Conservation (phyloP, 768 basidiomycete species). For the Erythrobasidium yunnanense region DNA sequence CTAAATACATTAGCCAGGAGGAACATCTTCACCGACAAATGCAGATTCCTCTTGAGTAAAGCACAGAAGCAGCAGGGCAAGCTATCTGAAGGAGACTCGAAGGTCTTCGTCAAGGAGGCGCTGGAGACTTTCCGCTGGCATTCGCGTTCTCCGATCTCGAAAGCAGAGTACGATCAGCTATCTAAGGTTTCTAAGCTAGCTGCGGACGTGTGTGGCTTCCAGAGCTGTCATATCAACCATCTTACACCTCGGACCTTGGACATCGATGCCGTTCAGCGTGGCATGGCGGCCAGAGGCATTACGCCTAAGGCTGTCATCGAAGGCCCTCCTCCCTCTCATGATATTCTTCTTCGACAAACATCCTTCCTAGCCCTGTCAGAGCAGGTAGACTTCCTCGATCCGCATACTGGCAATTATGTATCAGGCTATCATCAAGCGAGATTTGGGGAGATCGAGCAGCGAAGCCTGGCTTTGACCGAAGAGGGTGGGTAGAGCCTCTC, state of each 20-base stretch:
- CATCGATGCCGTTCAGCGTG: slow-evolving; percentile 38
- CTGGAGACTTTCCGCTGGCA: slow-evolving; percentile 40
- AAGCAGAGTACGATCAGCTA: slow-evolving; percentile 34
- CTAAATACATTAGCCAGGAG: slow-evolving; percentile 30
- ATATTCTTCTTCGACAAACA: slow-evolving; percentile 40
- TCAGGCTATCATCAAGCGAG: slow-evolving; percentile 36
- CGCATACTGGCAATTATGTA: slow-evolving; percentile 1
- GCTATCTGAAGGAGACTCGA: slow-evolving; percentile 32
- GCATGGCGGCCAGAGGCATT: slow-evolving; percentile 38
- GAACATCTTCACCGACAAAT: slow-evolving; percentile 36
- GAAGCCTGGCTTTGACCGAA: slow-evolving; percentile 38
- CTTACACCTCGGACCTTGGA: slow-evolving; percentile 40
- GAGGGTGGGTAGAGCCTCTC: slow-evolving; percentile 14
- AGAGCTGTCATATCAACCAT: slow-evolving; percentile 29
- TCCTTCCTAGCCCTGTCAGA: slow-evolving; percentile 40
- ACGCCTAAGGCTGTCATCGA: slow-evolving; percentile 40
- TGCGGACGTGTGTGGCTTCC: slow-evolving; percentile 40
- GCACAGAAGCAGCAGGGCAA: slow-evolving; percentile 34
- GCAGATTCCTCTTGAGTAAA: slow-evolving; percentile 27
- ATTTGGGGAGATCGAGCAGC: slow-evolving; percentile 40
- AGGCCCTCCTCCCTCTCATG: slow-evolving; percentile 37
- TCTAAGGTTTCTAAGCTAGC: slow-evolving; percentile 33
- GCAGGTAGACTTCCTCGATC: slow-evolving; percentile 35
- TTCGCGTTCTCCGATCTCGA: slow-evolving; percentile 31
- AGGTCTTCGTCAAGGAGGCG: slow-evolving; percentile 32